phyloP scores from a whole-genome alignment of 345 rosid species.

The Trapa incisa region DNA sequence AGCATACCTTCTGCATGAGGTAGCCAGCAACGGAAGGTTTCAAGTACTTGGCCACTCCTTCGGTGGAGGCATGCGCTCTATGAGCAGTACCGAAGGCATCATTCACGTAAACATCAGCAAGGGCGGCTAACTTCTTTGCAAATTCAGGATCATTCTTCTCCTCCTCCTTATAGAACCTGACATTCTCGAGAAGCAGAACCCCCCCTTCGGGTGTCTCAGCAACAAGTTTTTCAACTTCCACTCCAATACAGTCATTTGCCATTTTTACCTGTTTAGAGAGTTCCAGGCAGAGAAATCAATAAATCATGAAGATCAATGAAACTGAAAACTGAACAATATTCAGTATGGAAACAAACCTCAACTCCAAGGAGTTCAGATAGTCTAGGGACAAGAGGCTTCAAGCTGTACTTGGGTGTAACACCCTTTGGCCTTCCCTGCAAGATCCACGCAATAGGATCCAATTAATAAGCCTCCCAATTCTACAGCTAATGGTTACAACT shows the following conservation, averaged over 20 bases:
- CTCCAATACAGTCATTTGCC: slow-evolving; percentile 77
- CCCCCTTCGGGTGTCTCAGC: slow-evolving; percentile 61
- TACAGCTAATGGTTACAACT: background rate
- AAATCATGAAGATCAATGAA: background rate
- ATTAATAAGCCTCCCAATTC: background rate
- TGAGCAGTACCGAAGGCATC: slow-evolving; percentile 95
- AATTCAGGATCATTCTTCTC: slow-evolving; percentile 93
- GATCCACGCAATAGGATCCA: slow-evolving; percentile 6
- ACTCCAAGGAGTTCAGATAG: slow-evolving; percentile 77
- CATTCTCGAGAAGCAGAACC: slow-evolving; percentile 79
- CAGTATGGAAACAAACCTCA: slow-evolving; percentile 26
- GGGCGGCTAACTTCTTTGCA: slow-evolving; percentile 85
- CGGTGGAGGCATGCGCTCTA: slow-evolving; percentile 91
- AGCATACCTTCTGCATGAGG: slow-evolving; percentile 76
- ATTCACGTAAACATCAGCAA: slow-evolving; percentile 75
- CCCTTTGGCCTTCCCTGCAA: slow-evolving; percentile 96
- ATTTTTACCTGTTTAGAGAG: slow-evolving; percentile 49
- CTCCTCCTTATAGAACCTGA: slow-evolving; percentile 86
- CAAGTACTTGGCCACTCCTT: slow-evolving; percentile 73
- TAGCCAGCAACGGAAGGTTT: slow-evolving; percentile 94
- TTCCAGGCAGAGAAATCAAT: background rate
- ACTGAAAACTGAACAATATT: background rate
- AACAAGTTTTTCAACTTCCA: slow-evolving; percentile 62
- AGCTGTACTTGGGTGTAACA: slow-evolving; percentile 83
- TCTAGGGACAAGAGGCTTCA: slow-evolving; percentile 89